A percentile compares a stretch with the other conserved stretches of the same genome.
These are phyloP conservation scores for Rhynchospora tenuis DNA, from an alignment of 176 grass and related monocot genomes.

Conservation along the genomic window DNA sequence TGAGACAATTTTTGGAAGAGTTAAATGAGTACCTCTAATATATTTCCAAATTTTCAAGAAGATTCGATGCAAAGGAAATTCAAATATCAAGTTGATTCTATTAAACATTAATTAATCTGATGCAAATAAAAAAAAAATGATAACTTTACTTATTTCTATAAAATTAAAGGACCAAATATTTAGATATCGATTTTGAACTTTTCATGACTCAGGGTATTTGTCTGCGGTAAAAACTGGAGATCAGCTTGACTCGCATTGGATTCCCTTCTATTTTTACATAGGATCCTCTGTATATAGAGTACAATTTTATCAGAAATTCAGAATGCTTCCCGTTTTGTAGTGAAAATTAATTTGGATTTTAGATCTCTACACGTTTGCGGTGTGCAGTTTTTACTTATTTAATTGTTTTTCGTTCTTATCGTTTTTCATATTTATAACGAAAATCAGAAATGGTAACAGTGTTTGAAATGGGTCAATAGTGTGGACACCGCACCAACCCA, in stretches of 20 bases:
- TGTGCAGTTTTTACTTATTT: not conserved
- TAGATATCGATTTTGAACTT: too few relatives aligned
- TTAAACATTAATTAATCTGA: too few relatives aligned
- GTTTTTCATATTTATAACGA: not conserved
- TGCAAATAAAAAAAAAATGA: too few relatives aligned
- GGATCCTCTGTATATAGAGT: not conserved
- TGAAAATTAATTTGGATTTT: conserved; percentile 9
- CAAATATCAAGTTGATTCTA: too few relatives aligned
- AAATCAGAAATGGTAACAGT: not conserved
- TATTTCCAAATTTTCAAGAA: too few relatives aligned
- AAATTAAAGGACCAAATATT: too few relatives aligned
- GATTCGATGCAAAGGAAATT: too few relatives aligned
- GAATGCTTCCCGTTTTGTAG: not conserved
- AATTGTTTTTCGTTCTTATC: not conserved
- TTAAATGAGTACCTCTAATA: too few relatives aligned
- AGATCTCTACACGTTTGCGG: conserved; percentile 8
- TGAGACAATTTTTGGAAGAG: too few relatives aligned
- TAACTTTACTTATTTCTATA: too few relatives aligned
- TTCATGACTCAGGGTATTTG: too few relatives aligned
- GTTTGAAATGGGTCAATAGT: not conserved
- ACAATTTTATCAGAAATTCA: conserved; percentile 8
- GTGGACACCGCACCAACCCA: not conserved
- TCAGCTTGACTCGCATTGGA: not conserved
- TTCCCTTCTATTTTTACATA: not conserved
- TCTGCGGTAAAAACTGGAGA: not conserved